Evolutionary conservation across 768 basidiomycete genomes (phyloP).

Genomic region (Russula dissimulans): DNA sequence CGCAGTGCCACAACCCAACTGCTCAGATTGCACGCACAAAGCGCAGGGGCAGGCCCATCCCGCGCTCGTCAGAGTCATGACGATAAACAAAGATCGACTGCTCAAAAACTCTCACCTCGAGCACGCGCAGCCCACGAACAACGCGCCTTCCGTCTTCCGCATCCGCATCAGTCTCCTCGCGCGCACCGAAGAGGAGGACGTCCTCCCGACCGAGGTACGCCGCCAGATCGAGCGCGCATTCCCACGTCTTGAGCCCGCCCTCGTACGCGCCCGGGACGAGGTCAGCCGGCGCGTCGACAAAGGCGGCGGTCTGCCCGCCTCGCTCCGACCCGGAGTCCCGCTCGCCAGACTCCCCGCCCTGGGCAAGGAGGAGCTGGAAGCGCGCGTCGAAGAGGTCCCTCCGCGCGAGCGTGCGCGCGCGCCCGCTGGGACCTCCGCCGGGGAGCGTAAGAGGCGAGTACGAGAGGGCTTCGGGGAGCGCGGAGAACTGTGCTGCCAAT

Average conservation of each 20-base stretch:
- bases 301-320: constrained; percentile 33
- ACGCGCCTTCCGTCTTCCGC: constrained; percentile 18
- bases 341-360: constrained; percentile 21
- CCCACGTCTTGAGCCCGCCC: constrained; percentile 97
- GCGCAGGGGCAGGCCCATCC: background rate
- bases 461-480: constrained; percentile 65
- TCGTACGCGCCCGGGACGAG: constrained; percentile 90
- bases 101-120: constrained; percentile 52
- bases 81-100: background rate
- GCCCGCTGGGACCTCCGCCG: background rate
- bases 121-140: constrained; percentile 42
- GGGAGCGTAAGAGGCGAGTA: constrained; percentile 65
- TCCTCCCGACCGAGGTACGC: constrained; percentile 42
- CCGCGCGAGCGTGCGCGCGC: constrained; percentile 40
- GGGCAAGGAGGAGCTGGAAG: constrained; percentile 74
- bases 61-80: too few species aligned
- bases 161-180: too few species aligned
- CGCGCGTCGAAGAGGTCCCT: constrained; percentile 92
- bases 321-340: background rate
- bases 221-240: constrained; percentile 85
- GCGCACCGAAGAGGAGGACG: background rate
- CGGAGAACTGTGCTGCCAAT: constrained; percentile 43
- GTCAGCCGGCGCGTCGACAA: constrained; percentile 79
- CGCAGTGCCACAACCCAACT: constrained; percentile 94
- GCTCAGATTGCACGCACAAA: background rate